These are phyloP conservation scores for Colletotrichum orchidophilum DNA, from an alignment of 2,329 filamentous ascomycete species.

Conservation along the genomic window DNA sequence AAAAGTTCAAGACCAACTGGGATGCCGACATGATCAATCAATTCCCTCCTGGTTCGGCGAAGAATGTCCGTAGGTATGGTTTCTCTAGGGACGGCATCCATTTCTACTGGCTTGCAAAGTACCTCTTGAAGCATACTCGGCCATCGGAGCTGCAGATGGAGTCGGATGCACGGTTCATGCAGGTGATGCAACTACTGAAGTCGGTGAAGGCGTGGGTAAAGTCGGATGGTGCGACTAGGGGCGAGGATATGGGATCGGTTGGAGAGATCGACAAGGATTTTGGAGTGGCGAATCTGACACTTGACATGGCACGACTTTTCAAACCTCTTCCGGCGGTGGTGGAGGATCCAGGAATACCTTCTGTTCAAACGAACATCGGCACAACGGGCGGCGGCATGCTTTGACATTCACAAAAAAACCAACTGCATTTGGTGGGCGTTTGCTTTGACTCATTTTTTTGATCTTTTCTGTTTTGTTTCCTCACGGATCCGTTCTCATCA, in stretches of 20 bases:
- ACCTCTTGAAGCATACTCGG: slow-evolving; percentile 68
- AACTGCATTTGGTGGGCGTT: slow-evolving; percentile 40
- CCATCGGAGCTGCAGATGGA: slow-evolving; percentile 62
- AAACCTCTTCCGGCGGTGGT: slow-evolving; percentile 63
- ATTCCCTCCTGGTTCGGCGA: slow-evolving; percentile 62
- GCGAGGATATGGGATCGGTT: slow-evolving; percentile 74
- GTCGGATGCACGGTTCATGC: slow-evolving; percentile 67
- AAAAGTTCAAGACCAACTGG: slow-evolving; percentile 79
- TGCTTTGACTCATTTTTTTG: slow-evolving; percentile 13
- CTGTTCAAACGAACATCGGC: slow-evolving; percentile 53
- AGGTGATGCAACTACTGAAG: slow-evolving; percentile 69
- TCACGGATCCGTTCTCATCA: slow-evolving; percentile 29
- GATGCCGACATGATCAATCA: slow-evolving; percentile 75
- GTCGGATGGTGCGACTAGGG: slow-evolving; percentile 70
- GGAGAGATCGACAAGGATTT: slow-evolving; percentile 75
- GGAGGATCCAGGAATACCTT: slow-evolving; percentile 52
- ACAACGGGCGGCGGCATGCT: slow-evolving; percentile 43
- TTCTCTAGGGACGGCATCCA: slow-evolving; percentile 78
- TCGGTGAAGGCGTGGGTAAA: slow-evolving; percentile 68
- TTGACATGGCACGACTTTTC: slow-evolving; percentile 78
- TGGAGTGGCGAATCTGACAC: slow-evolving; percentile 69
- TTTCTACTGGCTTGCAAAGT: slow-evolving; percentile 77
- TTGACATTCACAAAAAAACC: slow-evolving; percentile 41
- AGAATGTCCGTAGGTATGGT: slow-evolving; percentile 68
- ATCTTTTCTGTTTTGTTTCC: slow-evolving; percentile 26